A percentile compares a stretch with the other conserved stretches of the same genome.
These are phyloP conservation scores for Prunus persica DNA, from an alignment of 306 rosid genomes.

Conservation along the genomic window Prunus_persica_NCBIv2 NC_034013.1:17120001-17120500, in stretches of 20 bases:
- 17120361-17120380: constrained; percentile 38
- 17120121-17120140: constrained; percentile 46
- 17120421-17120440: constrained; percentile 46
- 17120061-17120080: constrained; percentile 20
- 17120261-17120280: constrained; percentile 51
- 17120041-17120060: constrained; percentile 37
- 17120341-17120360: constrained; percentile 42
- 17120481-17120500: not conserved
- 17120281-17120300: constrained; percentile 78
- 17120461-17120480: constrained; percentile 20
- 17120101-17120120: constrained; percentile 55
- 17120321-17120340: constrained; percentile 36
- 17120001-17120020: constrained; percentile 26
- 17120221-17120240: constrained; percentile 47
- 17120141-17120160: constrained; percentile 52
- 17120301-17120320: constrained; percentile 28
- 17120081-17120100: constrained; percentile 44
- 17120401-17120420: constrained; percentile 26
- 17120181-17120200: constrained; percentile 50
- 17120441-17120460: constrained; percentile 28
- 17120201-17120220: constrained; percentile 30
- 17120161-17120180: constrained; percentile 51
- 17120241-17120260: constrained; percentile 46
- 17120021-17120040: constrained; percentile 27
- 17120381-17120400: constrained; percentile 28